These are phyloP conservation scores for Microdochium bolleyi DNA, from an alignment of 2,329 filamentous ascomycete species.

Conservation along the genomic window DNA sequence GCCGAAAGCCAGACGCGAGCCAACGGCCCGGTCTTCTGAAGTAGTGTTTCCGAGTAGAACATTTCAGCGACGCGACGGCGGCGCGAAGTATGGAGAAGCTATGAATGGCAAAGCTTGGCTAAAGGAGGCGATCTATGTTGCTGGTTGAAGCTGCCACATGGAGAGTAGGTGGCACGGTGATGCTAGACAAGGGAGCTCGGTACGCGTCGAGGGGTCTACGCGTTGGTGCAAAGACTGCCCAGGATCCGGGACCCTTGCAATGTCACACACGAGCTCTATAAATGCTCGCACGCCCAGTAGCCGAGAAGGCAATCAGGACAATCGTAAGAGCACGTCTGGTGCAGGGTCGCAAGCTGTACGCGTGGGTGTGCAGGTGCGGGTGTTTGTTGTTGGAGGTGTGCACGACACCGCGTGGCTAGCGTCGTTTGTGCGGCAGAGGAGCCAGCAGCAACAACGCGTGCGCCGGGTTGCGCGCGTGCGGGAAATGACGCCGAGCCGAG, in stretches of 20 bases:
- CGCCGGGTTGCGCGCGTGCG: background rate
- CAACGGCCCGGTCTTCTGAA: conserved; percentile 94
- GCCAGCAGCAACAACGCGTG: background rate
- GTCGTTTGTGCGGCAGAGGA: background rate
- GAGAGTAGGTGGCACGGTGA: background rate
- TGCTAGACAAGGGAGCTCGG: background rate
- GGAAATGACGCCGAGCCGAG: background rate
- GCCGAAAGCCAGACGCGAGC: conserved; percentile 97
- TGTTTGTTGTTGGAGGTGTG: background rate
- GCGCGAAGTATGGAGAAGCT: conserved; percentile 7
- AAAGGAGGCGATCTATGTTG: background rate
- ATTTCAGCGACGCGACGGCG: conserved; percentile 44
- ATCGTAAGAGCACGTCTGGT: too few species aligned
- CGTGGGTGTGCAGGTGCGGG: background rate
- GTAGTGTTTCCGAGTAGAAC: conserved; percentile 96
- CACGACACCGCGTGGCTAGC: background rate
- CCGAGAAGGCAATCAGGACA: too few species aligned
- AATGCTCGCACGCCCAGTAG: too few species aligned
- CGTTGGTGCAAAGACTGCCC: background rate
- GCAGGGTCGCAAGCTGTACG: background rate
- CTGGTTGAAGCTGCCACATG: background rate
- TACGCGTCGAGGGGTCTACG: background rate
- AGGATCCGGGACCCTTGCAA: background rate
- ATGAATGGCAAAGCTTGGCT: background rate
- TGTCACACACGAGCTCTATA: too few species aligned